These are phyloP conservation scores for Vitis hybrid DNA, from an alignment of 177 flowering plant genomes.

Conservation along the genomic window DNA sequence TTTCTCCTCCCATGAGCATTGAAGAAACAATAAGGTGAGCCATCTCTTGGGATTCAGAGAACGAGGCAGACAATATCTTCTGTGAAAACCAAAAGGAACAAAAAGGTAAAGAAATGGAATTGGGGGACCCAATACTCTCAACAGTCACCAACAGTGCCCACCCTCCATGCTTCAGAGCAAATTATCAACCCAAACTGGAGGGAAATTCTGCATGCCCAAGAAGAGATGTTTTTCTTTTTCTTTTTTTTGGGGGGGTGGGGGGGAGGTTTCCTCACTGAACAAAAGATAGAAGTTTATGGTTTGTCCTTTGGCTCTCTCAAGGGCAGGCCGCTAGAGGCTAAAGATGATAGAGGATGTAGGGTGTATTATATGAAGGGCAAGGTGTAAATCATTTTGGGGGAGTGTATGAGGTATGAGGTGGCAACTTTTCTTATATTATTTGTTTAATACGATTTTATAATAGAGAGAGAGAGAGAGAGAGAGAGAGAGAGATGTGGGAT, in stretches of 20 bases:
- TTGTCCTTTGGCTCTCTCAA: constrained; percentile 32
- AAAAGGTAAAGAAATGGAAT: not conserved
- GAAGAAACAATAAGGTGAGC: not conserved
- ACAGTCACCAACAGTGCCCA: constrained; percentile 11
- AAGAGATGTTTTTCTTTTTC: constrained; percentile 23
- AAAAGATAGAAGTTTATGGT: constrained; percentile 17
- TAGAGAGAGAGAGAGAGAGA: constrained; percentile 6
- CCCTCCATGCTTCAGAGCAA: constrained; percentile 4
- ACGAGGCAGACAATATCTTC: constrained; percentile 16
- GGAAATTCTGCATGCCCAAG: constrained; percentile 30
- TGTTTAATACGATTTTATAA: not conserved
- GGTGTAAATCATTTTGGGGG: constrained; percentile 4
- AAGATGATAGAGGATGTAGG: constrained; percentile 3
- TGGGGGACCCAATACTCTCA: constrained; percentile 2
- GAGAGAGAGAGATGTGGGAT: not conserved
- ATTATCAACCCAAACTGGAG: constrained; percentile 7
- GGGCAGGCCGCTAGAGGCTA: constrained; percentile 10
- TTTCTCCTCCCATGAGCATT: not conserved
- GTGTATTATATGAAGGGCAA: constrained; percentile 4
- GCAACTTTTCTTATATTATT: not conserved
- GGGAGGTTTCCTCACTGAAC: constrained; percentile 21
- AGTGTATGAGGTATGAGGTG: constrained; percentile 15
- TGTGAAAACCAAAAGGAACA: constrained; percentile 1
- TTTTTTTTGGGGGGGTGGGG: no score
- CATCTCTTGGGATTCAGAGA: constrained; percentile 14